Evolutionary conservation across 768 basidiomycete species (phyloP), one percentile per base, ranked within the genome.

Genomic region (Leccinum boreale): DNA sequence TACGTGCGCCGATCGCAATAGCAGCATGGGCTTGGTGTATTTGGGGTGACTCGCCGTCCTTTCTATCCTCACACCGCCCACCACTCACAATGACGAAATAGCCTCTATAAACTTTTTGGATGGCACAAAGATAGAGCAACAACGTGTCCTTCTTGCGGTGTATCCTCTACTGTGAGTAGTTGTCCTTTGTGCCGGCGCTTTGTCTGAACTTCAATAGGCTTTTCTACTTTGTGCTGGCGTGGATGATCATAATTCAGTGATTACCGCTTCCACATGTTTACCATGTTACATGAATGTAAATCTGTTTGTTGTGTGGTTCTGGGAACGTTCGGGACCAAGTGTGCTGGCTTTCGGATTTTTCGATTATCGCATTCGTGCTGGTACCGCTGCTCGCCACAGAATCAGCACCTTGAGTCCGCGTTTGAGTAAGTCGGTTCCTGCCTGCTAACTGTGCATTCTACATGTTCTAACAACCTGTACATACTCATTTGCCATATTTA

Each of bases 211-310:
- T 23, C 44, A 46, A 1, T 63, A 92, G 92, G 46, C 77, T 97
- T 31, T 96, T 97, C 73, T 97, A 95, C 70, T 95, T 95, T 74
- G 86, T 96, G 63, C 76, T 97, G 42, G 92, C 93, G 3, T 96
- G 94, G 94, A 96, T 96, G 94, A 95, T 96, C 63, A 78, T 96
- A 65, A 95, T 96, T 62, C 91, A 94, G 73, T 95, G 59, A 73
- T 53, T 21, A 26, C 17, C 15, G 23, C 15, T 46, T 31, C 23
- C 49, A 26, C 35, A 28, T 7, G 28, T 51, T 36, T 55, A 50
- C 29, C 54, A 51, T 60, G 56, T 50, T 58, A 56, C 54, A 50
- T 33, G 59, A 58, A 56, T 62, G 60, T 68, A 61, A 51, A 48
- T 44, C 48, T 60, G 58, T 65, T 48, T 46, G 28, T 19, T 42